Evolutionary conservation across 2,329 filamentous ascomycete genomes (phyloP).

Genomic region (Fusarium humuli): DNA sequence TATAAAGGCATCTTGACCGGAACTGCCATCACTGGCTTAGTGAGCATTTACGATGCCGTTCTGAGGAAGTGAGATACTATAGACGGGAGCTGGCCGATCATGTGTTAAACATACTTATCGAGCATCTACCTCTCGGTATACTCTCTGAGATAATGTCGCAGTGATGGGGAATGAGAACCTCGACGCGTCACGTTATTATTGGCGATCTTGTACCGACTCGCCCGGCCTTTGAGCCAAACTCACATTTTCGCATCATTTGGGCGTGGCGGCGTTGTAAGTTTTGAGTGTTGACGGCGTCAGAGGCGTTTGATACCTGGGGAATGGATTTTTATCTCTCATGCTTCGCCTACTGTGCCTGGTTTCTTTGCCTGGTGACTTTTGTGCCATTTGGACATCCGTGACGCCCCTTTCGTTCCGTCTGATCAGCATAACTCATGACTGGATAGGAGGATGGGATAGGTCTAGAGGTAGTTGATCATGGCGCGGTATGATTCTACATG

Average conservation of each 20-base stretch:
- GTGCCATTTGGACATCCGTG: neutral
- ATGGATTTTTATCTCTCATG: constrained; percentile 18
- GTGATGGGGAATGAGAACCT: neutral
- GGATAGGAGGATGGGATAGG: neutral
- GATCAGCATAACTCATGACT: neutral
- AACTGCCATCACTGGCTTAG: constrained; percentile 73
- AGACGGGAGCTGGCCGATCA: neutral
- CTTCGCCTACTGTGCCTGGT: constrained; percentile 17
- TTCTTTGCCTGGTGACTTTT: neutral
- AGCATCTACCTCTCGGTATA: neutral
- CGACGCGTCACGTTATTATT: constrained; percentile 7
- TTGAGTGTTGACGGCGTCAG: constrained; percentile 50
- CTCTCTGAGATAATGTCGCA: constrained; percentile 3
- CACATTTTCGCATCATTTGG: constrained; percentile 33
- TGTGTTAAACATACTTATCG: neutral
- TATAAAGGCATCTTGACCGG: constrained; percentile 77
- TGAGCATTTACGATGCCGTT: constrained; percentile 82
- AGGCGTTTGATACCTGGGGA: constrained; percentile 49
- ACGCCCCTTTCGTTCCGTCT: neutral
- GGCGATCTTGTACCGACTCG: constrained; percentile 4
- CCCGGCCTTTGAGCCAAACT: constrained; percentile 6
- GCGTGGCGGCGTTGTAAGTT: constrained; percentile 47
- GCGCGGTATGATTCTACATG: constrained; percentile 11
- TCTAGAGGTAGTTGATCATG: constrained; percentile 9
- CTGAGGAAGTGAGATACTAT: constrained; percentile 70